Percentiles rank a stretch among this genome's conserved stretches.
Evolutionary conservation across 1,284 basidiomycete genomes (phyloP).

Genomic region (Microbotryum violaceum): DNA sequence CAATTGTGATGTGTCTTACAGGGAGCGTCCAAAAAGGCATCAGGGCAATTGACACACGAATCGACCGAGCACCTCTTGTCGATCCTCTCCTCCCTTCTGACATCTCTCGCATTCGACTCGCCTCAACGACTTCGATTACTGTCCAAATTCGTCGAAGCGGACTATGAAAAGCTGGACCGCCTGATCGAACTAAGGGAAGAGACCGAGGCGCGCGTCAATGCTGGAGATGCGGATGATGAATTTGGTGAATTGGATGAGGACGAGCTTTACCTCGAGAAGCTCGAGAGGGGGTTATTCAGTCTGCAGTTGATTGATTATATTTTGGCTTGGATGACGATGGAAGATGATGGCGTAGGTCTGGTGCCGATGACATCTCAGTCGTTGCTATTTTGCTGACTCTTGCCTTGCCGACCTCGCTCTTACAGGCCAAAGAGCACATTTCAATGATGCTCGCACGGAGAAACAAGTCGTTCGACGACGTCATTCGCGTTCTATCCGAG

Average conservation of each 20-base stretch:
- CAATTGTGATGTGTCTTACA: not conserved
- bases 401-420: constrained; percentile 1
- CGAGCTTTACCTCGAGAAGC: constrained; percentile 67
- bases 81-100: constrained; percentile 78
- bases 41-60: constrained; percentile 50
- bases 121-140: constrained; percentile 71
- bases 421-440: constrained; percentile 65
- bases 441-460: constrained; percentile 65
- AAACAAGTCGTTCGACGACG: constrained; percentile 56
- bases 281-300: constrained; percentile 80
- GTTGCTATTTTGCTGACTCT: constrained; percentile 23
- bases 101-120: constrained; percentile 80
- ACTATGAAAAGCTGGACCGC: constrained; percentile 89
- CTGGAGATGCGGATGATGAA: constrained; percentile 50
- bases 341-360: constrained; percentile 82
- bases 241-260: constrained; percentile 63
- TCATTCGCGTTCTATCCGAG: constrained; percentile 57
- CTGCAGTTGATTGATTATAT: constrained; percentile 89
- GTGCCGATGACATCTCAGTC: not conserved
- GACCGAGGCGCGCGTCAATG: constrained; percentile 50
- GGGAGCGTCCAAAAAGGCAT: constrained; percentile 11
- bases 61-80: constrained; percentile 81
- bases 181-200: constrained; percentile 76
- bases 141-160: constrained; percentile 83
- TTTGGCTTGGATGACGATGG: constrained; percentile 91